A percentile compares a stretch with the other conserved stretches of the same genome.
Evolutionary conservation across 2,329 filamentous ascomycete species (phyloP).

Genomic region (Raffaelea ambrosiae): DNA sequence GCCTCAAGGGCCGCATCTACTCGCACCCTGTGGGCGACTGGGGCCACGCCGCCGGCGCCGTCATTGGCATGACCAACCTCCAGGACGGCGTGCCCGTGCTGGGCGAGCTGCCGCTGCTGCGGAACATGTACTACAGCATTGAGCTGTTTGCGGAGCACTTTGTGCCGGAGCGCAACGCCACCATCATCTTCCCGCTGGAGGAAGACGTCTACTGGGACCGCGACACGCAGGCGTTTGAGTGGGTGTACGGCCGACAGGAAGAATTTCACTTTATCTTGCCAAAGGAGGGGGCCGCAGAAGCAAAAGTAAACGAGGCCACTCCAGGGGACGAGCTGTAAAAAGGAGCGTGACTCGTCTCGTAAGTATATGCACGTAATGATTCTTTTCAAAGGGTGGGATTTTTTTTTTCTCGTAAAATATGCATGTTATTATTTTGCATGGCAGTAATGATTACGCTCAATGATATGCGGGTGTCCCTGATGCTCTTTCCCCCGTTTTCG

Average conservation of each 20-base stretch:
- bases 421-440: no score
- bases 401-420: no score
- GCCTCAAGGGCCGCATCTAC: conserved; percentile 38
- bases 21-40: conserved; percentile 42
- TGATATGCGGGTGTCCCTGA: no score
- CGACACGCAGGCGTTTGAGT: conserved; percentile 31
- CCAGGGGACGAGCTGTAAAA: no score
- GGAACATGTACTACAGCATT: conserved; percentile 40
- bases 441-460: no score
- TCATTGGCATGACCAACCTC: conserved; percentile 42
- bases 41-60: conserved; percentile 38
- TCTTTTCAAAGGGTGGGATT: no score
- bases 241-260: conserved; percentile 40
- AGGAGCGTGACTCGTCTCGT: no score
- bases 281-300: background rate
- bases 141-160: conserved; percentile 40
- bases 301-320: no score
- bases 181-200: conserved; percentile 37
- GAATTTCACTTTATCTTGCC: conserved; percentile 24
- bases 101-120: conserved; percentile 35
- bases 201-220: conserved; percentile 40
- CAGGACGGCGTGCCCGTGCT: conserved; percentile 37
- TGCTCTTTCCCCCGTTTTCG: no score
- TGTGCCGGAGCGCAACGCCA: conserved; percentile 34
- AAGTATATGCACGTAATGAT: no score